Evolutionary conservation across 768 basidiomycete genomes (phyloP).

Genomic region (Lactarius hatsudake): DNA sequence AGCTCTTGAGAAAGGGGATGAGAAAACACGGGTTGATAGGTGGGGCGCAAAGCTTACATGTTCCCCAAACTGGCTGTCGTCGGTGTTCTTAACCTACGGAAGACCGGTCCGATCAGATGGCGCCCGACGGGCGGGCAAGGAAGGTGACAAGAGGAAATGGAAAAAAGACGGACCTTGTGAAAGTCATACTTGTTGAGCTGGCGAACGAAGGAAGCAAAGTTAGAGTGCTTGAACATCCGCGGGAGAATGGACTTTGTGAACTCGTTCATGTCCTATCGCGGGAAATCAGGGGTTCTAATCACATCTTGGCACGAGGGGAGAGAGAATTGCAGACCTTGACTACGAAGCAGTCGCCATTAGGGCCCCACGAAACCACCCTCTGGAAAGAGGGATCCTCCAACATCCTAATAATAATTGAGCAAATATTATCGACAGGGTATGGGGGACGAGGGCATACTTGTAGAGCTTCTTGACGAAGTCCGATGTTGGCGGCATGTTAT

Average conservation of each 20-base stretch:
- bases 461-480: constrained; percentile 95
- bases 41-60: constrained; percentile 41
- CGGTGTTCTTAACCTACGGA: constrained; percentile 72
- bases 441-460: constrained; percentile 53
- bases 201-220: constrained; percentile 89
- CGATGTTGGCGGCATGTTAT: constrained; percentile 80
- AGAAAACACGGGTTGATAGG: constrained; percentile 29
- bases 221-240: constrained; percentile 92
- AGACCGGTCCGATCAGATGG: constrained; percentile 22
- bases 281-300: constrained; percentile 18
- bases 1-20: constrained; percentile 35
- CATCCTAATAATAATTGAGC: constrained; percentile 54
- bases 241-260: constrained; percentile 90
- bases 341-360: constrained; percentile 83
- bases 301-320: constrained; percentile 13
- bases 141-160: constrained; percentile 13
- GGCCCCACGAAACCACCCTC: constrained; percentile 79
- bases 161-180: constrained; percentile 63
- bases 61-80: constrained; percentile 70
- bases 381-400: constrained; percentile 75
- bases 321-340: constrained; percentile 55
- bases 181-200: constrained; percentile 97
- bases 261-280: constrained; percentile 81
- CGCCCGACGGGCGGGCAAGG: constrained; percentile 15
- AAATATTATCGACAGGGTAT: neutral